Conservation (phyloP, 2,329 filamentous ascomycete genomes). For the Fusarium sulawesiense region DNA sequence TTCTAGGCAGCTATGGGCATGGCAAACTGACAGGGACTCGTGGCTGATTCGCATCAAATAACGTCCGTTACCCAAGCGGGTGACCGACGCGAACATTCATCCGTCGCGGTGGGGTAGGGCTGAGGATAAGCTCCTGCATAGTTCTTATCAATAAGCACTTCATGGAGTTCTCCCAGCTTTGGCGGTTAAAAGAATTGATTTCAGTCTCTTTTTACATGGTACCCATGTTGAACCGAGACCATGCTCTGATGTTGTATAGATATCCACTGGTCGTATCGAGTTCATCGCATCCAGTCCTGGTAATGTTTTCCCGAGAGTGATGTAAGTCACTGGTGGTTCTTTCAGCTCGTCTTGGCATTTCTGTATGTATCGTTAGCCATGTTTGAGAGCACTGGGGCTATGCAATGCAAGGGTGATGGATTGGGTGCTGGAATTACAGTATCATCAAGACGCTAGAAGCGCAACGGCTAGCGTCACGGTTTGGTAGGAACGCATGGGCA, state of each 20-base stretch:
- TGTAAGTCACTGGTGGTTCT: conserved; percentile 1
- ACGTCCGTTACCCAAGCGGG: conserved; percentile 16
- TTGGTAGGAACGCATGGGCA: conserved; percentile 22
- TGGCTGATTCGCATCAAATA: conserved; percentile 14
- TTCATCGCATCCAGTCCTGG: background rate
- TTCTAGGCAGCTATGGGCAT: conserved; percentile 12
- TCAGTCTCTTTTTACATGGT: background rate
- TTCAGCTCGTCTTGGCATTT: conserved; percentile 42
- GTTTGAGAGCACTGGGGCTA: conserved; percentile 33
- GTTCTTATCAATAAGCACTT: background rate
- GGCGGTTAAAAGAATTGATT: background rate
- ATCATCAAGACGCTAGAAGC: conserved; percentile 33
- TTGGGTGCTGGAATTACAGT: conserved; percentile 14
- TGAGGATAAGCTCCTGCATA: background rate
- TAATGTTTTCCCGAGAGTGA: conserved; percentile 18
- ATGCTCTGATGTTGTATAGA: conserved; percentile 6
- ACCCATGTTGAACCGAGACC: background rate
- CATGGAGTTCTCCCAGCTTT: background rate
- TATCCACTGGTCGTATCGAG: conserved; percentile 6
- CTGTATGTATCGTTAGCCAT: conserved; percentile 2
- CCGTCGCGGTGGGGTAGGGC: conserved; percentile 4
- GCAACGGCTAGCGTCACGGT: conserved; percentile 16
- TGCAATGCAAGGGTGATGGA: conserved; percentile 38
- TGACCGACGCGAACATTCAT: conserved; percentile 16
- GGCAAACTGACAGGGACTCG: conserved; percentile 9